Evolutionary conservation across 805 yeast genomes (phyloP).

Genomic region (Vanderwaltozyma verrucispora): DNA sequence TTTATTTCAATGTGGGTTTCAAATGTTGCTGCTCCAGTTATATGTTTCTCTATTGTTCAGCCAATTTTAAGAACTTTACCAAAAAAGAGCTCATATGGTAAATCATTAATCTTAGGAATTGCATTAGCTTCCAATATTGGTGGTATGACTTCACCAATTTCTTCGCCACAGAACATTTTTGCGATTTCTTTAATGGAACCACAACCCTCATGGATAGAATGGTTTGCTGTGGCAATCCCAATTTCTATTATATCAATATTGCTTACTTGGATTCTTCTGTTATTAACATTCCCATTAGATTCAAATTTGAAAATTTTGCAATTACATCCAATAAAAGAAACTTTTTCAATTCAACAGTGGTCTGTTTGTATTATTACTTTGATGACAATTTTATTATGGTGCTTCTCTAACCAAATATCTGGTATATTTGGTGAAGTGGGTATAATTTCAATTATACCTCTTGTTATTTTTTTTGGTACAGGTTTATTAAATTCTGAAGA

Average conservation of each 20-base stretch:
- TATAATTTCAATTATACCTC: slow-evolving; percentile 82
- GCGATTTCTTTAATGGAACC: slow-evolving; percentile 85
- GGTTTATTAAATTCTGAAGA: slow-evolving; percentile 83
- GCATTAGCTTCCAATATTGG: slow-evolving; percentile 91
- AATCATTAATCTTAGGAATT: slow-evolving; percentile 79
- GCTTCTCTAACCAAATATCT: slow-evolving; percentile 67
- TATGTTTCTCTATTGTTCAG: slow-evolving; percentile 83
- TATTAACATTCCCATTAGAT: slow-evolving; percentile 51
- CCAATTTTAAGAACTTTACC: slow-evolving; percentile 81
- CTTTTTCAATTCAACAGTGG: slow-evolving; percentile 63
- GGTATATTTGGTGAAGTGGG: slow-evolving; percentile 90
- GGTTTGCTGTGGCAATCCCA: slow-evolving; percentile 87
- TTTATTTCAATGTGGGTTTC: slow-evolving; percentile 92
- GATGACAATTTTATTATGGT: slow-evolving; percentile 78
- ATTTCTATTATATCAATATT: slow-evolving; percentile 55
- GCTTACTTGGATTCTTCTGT: slow-evolving; percentile 61
- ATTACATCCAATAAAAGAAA: slow-evolving; percentile 47
- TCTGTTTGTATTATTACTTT: slow-evolving; percentile 60
- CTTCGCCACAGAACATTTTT: slow-evolving; percentile 92
- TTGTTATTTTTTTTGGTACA: slow-evolving; percentile 85
- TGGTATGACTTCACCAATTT: slow-evolving; percentile 96
- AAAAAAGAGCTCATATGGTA: slow-evolving; percentile 63
- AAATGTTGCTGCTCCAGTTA: slow-evolving; percentile 94
- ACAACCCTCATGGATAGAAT: slow-evolving; percentile 77
- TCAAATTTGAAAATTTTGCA: slow-evolving; percentile 33